phyloP scores from a whole-genome alignment of 768 basidiomycete genomes.

The Russula emetica region DNA sequence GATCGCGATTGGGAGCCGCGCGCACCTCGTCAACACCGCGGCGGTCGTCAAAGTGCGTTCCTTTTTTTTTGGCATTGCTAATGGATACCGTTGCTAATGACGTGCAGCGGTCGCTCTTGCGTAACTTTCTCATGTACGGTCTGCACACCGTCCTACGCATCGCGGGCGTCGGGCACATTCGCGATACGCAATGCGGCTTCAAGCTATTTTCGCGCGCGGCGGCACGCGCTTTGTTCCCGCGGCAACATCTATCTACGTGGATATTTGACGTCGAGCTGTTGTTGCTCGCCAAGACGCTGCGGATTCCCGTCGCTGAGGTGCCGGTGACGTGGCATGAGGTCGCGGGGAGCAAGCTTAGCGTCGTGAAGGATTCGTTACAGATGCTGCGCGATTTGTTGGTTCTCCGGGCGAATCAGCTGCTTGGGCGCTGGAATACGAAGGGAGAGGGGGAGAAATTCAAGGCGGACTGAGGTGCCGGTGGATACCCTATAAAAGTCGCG shows the following conservation, averaged over 20 bases:
- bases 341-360: slow-evolving; percentile 84
- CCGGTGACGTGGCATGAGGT: slow-evolving; percentile 94
- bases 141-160: slow-evolving; percentile 86
- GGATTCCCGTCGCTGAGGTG: slow-evolving; percentile 80
- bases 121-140: slow-evolving; percentile 92
- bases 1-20: slow-evolving; percentile 78
- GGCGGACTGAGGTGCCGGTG: slow-evolving; percentile 20
- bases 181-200: slow-evolving; percentile 97
- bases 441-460: slow-evolving; percentile 9
- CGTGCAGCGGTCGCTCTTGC: slow-evolving; percentile 72
- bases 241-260: slow-evolving; percentile 86
- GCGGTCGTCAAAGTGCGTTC: slow-evolving; percentile 82
- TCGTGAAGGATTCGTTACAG: slow-evolving; percentile 77
- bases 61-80: background rate
- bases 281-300: slow-evolving; percentile 71
- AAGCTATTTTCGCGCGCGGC: slow-evolving; percentile 87
- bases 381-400: slow-evolving; percentile 88
- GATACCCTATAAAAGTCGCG: background rate
- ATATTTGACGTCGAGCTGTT: slow-evolving; percentile 96
- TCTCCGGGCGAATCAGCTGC: slow-evolving; percentile 72
- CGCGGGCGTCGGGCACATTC: slow-evolving; percentile 84
- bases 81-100: background rate
- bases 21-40: slow-evolving; percentile 87
- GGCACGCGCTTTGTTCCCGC: slow-evolving; percentile 78
- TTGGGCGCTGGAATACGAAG: slow-evolving; percentile 67